A percentile compares a stretch with the other conserved stretches of the same genome.
phyloP scores from a whole-genome alignment of 352 stramenopile species.

The Elongisporangium anandrum region DNA sequence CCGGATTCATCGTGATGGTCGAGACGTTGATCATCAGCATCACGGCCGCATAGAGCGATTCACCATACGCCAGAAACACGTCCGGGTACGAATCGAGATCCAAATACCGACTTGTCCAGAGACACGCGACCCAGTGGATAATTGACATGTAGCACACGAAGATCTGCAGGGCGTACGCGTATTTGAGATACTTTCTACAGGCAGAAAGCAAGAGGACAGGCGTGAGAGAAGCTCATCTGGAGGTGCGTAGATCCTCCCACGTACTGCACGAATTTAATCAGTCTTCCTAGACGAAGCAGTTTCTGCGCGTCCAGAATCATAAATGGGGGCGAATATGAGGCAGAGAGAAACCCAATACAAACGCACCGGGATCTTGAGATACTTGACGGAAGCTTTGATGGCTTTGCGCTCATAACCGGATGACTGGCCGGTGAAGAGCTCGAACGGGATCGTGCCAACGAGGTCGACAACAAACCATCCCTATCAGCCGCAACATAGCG shows the following conservation, averaged over 20 bases:
- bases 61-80: constrained; percentile 40
- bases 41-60: constrained; percentile 38
- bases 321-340: background rate
- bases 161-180: constrained; percentile 49
- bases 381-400: constrained; percentile 61
- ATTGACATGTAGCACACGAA: constrained; percentile 50
- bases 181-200: constrained; percentile 59
- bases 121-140: constrained; percentile 59
- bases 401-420: constrained; percentile 48
- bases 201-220: background rate
- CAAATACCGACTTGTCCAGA: constrained; percentile 37
- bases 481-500: constrained; percentile 8
- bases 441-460: constrained; percentile 49
- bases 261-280: constrained; percentile 70
- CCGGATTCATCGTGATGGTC: constrained; percentile 22
- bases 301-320: constrained; percentile 20
- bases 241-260: too few species aligned
- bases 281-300: constrained; percentile 52
- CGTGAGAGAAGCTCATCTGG: too few species aligned
- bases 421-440: constrained; percentile 25
- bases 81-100: constrained; percentile 18
- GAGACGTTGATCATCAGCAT: constrained; percentile 50
- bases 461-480: constrained; percentile 52
- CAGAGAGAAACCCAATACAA: background rate
- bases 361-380: constrained; percentile 53